Percentiles rank a stretch among this genome's conserved stretches.
These are phyloP conservation scores for Rhodotorula sp. DNA, from an alignment of 1,284 basidiomycete genomes.

Conservation along the genomic window DNA sequence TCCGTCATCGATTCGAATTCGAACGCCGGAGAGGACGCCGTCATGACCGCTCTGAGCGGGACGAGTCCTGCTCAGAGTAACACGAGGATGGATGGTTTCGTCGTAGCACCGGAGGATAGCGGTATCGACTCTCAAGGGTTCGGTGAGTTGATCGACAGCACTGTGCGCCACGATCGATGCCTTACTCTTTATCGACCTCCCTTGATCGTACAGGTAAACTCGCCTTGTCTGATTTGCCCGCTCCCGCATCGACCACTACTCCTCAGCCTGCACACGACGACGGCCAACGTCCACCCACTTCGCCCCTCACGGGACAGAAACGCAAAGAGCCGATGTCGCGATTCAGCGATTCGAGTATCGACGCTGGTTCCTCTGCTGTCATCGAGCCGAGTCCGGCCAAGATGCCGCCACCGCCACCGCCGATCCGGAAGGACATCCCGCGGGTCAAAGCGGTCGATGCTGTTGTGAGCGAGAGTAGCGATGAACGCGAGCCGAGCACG, in stretches of 20 bases:
- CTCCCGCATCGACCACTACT: constrained; percentile 59
- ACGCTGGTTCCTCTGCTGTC: background rate
- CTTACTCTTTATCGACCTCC: rapidly evolving
- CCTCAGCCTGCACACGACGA: constrained; percentile 63
- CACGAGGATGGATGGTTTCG: background rate
- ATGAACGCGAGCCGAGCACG: constrained; percentile 2
- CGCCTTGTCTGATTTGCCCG: constrained; percentile 67
- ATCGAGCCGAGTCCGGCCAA: background rate
- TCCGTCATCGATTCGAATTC: background rate
- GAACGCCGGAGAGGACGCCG: background rate
- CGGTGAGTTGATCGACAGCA: constrained; percentile 8
- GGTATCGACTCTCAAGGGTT: constrained; percentile 54
- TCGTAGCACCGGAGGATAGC: constrained; percentile 4
- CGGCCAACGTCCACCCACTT: constrained; percentile 58
- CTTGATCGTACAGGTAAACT: constrained; percentile 56
- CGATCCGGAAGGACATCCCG: too few relatives aligned
- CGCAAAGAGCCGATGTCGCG: constrained; percentile 27
- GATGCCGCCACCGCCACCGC: background rate
- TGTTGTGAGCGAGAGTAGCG: background rate
- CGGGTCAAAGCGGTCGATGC: background rate
- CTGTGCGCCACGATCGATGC: too few relatives aligned
- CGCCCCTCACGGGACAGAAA: constrained; percentile 59
- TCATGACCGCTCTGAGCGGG: constrained; percentile 5
- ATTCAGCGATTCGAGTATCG: constrained; percentile 17
- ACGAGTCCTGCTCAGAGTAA: constrained; percentile 5